A percentile compares a stretch with the other conserved stretches of the same genome.
These are phyloP conservation scores for Metschnikowia lachancei DNA, from an alignment of 805 yeast genomes.

Conservation along the genomic window DNA sequence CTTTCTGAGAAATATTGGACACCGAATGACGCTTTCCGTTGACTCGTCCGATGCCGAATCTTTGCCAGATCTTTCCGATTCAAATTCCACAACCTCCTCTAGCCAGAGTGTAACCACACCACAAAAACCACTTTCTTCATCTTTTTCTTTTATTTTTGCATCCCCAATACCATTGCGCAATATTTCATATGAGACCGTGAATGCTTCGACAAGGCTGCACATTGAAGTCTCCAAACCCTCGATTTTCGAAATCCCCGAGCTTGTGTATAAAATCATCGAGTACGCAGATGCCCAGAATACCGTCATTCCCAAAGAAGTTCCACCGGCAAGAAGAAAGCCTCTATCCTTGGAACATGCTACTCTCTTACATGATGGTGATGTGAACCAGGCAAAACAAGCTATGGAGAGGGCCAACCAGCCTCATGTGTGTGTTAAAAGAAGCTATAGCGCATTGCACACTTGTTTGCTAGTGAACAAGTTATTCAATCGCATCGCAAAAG, in stretches of 20 bases:
- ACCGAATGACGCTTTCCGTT: not conserved
- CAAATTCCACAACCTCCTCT: slow-evolving; percentile 18
- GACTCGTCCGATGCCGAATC: slow-evolving; percentile 34
- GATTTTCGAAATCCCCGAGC: slow-evolving; percentile 76
- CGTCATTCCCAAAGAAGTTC: slow-evolving; percentile 57
- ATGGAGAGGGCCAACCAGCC: slow-evolving; percentile 31
- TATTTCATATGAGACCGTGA: not conserved
- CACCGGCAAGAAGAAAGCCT: slow-evolving; percentile 66
- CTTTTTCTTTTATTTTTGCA: slow-evolving; percentile 5
- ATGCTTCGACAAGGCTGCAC: not conserved
- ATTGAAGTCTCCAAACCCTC: slow-evolving; percentile 1
- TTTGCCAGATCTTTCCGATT: slow-evolving; percentile 37
- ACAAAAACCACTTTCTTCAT: slow-evolving; percentile 6
- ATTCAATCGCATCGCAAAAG: slow-evolving; percentile 58
- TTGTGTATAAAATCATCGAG: slow-evolving; percentile 56
- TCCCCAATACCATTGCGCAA: not conserved
- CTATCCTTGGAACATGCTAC: slow-evolving; percentile 66
- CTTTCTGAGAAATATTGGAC: not conserved
- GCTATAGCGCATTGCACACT: slow-evolving; percentile 36
- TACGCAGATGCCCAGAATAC: slow-evolving; percentile 55
- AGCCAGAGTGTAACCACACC: slow-evolving; percentile 17
- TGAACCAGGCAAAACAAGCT: slow-evolving; percentile 43
- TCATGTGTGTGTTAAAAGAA: not conserved
- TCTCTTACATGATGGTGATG: slow-evolving; percentile 54
- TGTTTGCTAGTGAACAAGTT: slow-evolving; percentile 68